Conservation (phyloP, 1,284 basidiomycete genomes). For the Fomitiporia mediterranea region DNA sequence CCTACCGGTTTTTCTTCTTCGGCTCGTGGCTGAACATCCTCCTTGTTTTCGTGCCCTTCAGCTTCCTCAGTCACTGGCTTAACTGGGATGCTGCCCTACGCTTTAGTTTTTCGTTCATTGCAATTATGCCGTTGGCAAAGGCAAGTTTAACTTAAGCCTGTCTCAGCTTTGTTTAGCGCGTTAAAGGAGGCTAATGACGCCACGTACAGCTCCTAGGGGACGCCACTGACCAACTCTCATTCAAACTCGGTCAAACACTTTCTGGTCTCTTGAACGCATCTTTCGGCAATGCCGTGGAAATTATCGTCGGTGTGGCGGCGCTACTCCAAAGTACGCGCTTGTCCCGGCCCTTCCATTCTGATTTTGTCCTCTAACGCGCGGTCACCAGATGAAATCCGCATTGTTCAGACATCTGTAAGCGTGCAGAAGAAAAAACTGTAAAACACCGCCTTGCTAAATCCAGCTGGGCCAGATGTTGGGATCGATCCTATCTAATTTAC, state of each 20-base stretch:
- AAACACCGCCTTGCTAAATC: not conserved
- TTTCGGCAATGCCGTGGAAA: slow-evolving; percentile 77
- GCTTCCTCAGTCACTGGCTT: slow-evolving; percentile 54
- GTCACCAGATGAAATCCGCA: slow-evolving; percentile 63
- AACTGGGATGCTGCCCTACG: slow-evolving; percentile 79
- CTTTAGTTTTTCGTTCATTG: slow-evolving; percentile 81
- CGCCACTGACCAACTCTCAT: slow-evolving; percentile 82
- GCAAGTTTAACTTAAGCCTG: slow-evolving; percentile 32
- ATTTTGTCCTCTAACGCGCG: not conserved
- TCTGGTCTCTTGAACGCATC: slow-evolving; percentile 86
- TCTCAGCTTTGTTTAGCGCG: slow-evolving; percentile 2
- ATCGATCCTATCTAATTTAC: slow-evolving; percentile 84
- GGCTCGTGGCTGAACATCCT: slow-evolving; percentile 75
- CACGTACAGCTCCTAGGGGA: slow-evolving; percentile 65
- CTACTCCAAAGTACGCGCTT: slow-evolving; percentile 61
- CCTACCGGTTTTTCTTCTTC: slow-evolving; percentile 65
- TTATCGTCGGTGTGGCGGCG: slow-evolving; percentile 86
- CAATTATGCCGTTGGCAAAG: slow-evolving; percentile 85
- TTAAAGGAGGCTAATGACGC: slow-evolving; percentile 8
- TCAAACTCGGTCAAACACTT: slow-evolving; percentile 75
- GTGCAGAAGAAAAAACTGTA: not conserved
- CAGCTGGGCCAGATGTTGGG: slow-evolving; percentile 59
- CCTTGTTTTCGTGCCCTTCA: slow-evolving; percentile 73
- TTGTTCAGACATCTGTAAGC: slow-evolving; percentile 82
- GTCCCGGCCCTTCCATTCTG: slow-evolving; percentile 12